These are phyloP conservation scores for Acanthamoeba culbertsoni DNA, from an alignment of 208 protist species.

Conservation along the genomic window DNA sequence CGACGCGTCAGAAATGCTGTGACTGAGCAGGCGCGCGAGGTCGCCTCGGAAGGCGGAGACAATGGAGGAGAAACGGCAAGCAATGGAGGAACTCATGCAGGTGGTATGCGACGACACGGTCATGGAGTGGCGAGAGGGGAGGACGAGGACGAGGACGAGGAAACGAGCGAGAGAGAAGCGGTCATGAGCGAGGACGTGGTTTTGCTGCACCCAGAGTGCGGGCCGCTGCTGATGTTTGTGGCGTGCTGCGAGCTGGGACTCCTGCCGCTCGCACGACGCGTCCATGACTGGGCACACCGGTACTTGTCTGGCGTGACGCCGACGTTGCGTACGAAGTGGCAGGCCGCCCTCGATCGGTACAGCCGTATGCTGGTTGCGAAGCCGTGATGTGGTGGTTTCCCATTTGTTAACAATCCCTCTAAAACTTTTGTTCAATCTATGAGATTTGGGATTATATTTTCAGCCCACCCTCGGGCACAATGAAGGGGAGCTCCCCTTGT, in stretches of 20 bases:
- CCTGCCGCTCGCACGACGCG: neutral
- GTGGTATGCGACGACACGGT: neutral
- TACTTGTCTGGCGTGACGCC: neutral
- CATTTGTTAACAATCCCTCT: too few relatives aligned
- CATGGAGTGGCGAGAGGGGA: neutral
- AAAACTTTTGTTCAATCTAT: too few relatives aligned
- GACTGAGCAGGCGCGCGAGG: neutral
- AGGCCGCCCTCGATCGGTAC: neutral
- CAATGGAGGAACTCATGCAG: neutral
- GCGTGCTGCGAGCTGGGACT: neutral
- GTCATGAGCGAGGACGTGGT: neutral
- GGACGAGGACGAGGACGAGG: neutral
- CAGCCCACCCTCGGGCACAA: too few relatives aligned
- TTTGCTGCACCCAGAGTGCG: neutral
- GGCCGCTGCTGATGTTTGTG: neutral
- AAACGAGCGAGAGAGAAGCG: neutral
- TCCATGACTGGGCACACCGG: neutral
- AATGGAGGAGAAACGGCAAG: neutral
- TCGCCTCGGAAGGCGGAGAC: neutral
- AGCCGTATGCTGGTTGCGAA: neutral
- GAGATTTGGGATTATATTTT: too few relatives aligned
- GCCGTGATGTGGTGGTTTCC: neutral
- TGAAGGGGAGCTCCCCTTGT: too few relatives aligned
- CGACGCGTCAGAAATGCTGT: neutral
- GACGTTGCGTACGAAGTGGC: neutral